Evolutionary conservation across 495 filamentous ascomycete genomes (phyloP), one percentile per base, ranked within the genome.

Genomic region (Cenococcum geophilum): DNA sequence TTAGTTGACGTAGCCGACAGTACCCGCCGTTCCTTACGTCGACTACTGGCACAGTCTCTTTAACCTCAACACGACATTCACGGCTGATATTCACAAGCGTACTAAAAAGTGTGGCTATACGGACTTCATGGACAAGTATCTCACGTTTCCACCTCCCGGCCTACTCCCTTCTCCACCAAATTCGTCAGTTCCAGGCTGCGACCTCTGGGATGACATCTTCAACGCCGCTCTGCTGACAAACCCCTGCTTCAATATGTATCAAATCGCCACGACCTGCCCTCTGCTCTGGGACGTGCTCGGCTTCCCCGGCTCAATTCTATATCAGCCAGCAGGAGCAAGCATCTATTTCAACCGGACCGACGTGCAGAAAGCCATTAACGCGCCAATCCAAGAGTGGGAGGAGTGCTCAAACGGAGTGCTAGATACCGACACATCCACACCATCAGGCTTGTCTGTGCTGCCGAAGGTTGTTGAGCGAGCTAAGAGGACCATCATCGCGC

Each of bases 271-370:
- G 36, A 78, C 75, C 60, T 78, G 75, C 64, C 78, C 76, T 9
- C 59, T 71, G 14, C 72, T 71, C 16, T 76, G 77, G 76, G 79
- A 81, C 57, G 76, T 80, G 1, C 70, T 82, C 18, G 79, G 74
- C 40, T 83, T 82, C 71, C 68, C 77, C 1, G 77, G 76, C 51
- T 64, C 66, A 0, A 55, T 68, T 43, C 45, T 10, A 16, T 76
- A 76, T 62, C 25, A 65, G 1, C 74, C 74, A 11, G 64, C 54
- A 1, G 73, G 86, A 11, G 77, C 82, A 0, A 66, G 72, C 20
- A 75, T 87, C 56, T 92, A 92, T 76, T 92, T 95, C 77, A 88
- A 92, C 71, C 79, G 85, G 21, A 77, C 77, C 3, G 87, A 89
- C 60, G 89, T 93, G 9, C 85, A 92, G 59, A 72, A 77, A 6